Base-by-base conservation (phyloP, 2,329 filamentous ascomycete species). In the Exophiala sideris region DNA sequence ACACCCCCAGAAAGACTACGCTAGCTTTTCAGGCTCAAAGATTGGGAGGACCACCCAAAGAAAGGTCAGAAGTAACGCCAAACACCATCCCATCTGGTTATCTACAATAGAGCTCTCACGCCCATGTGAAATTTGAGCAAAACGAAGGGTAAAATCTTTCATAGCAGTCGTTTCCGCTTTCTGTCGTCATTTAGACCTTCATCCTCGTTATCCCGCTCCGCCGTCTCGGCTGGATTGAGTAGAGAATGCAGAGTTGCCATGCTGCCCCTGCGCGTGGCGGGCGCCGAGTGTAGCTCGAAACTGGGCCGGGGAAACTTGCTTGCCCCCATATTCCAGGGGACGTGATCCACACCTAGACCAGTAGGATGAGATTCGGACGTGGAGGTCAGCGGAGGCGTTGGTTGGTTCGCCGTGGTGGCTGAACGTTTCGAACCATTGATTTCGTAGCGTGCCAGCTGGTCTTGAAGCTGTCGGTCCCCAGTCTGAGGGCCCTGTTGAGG, bases 181-280 rank as follows among this genome's bases (percentile, higher is more conserved):
- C 84, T 74, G 54, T 85, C 82, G 16, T 84, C 82, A 45, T 71
- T 70, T 50, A 41, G 76, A 73, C 54, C 50, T 20, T 83, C 76
- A 54, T 87, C 84, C 65, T 86, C 84, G 42, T 84, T 83, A 16
- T 82, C 80, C 54, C 83, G 71, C 68, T 87, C 85, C 1, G 80
- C 81, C 1, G 84, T 87, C 61, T 86, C 84, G 11, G 84, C 82
- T 5, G 85, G 85, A 61, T 88, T 88, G 1, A 88, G 74, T 20
- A 88, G 69, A 5, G 79, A 83, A 66, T 86, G 83, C 18, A 86
- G 81, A 61, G 84, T 86, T 5, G 85, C 85, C 85, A 88, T 87
- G 64, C 84, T 87, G 21, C 82, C 84, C 56, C 85, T 76, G 50
- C 85, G 73, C 6, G 84, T 87, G n/a, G 82, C 82, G 2, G 85